phyloP scores from a whole-genome alignment of 2,329 filamentous ascomycete species.

The Apiospora koreana region DNA sequence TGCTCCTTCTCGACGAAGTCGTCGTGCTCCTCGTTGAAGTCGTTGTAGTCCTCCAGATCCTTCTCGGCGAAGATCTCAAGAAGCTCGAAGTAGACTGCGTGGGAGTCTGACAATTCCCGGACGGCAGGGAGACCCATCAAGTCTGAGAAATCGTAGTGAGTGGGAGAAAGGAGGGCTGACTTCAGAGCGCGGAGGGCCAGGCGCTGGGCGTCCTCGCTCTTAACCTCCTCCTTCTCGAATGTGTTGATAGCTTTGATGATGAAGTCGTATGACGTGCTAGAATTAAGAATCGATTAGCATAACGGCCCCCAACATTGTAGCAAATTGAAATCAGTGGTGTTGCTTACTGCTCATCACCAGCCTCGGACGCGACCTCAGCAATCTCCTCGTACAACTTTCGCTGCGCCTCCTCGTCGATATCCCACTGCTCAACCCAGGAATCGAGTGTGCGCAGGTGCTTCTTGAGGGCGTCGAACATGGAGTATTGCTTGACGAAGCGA shows the following conservation, averaged over 20 bases:
- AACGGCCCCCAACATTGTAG: neutral
- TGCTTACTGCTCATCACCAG: constrained; percentile 74
- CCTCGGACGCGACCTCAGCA: constrained; percentile 76
- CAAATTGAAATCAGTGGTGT: neutral
- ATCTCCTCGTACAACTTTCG: constrained; percentile 84
- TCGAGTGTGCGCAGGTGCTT: constrained; percentile 83
- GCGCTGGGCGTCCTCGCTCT: constrained; percentile 61
- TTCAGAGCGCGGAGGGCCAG: constrained; percentile 60
- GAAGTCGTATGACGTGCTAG: constrained; percentile 66
- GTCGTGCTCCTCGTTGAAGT: constrained; percentile 90
- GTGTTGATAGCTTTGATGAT: constrained; percentile 63
- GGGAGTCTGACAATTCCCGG: constrained; percentile 82
- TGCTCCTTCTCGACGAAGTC: constrained; percentile 79
- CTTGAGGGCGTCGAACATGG: constrained; percentile 81
- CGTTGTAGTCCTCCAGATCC: constrained; percentile 91
- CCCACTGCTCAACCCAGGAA: constrained; percentile 81
- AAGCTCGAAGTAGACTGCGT: constrained; percentile 84
- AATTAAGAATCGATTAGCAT: neutral
- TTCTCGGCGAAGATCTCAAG: constrained; percentile 95
- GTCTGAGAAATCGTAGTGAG: constrained; percentile 74
- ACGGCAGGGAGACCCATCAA: constrained; percentile 80
- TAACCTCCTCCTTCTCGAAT: constrained; percentile 59
- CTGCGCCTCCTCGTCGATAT: constrained; percentile 77
- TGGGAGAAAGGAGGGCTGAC: constrained; percentile 53
- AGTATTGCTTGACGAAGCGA: constrained; percentile 73